Percentiles rank a stretch among this genome's conserved stretches.
phyloP scores from a whole-genome alignment of 2,329 filamentous ascomycete genomes.

The Beauveria medogensis region DNA sequence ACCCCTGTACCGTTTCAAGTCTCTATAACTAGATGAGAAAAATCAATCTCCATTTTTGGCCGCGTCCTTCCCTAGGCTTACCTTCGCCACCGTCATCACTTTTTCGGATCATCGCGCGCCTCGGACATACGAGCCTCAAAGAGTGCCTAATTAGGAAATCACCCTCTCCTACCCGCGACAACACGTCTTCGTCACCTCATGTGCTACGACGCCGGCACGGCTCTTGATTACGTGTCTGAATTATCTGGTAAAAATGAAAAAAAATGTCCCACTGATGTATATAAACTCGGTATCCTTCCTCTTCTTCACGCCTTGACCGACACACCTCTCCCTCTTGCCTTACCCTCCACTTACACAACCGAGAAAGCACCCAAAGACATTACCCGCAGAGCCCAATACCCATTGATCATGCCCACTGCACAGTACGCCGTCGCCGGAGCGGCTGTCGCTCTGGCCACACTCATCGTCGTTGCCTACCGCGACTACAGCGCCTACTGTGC shows the following conservation, averaged over 20 bases:
- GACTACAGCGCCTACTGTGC: slow-evolving; percentile 31
- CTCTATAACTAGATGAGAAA: background rate
- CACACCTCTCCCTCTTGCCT: background rate
- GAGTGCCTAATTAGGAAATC: background rate
- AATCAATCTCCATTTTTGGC: background rate
- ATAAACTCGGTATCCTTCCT: background rate
- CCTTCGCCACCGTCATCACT: background rate
- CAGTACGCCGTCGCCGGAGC: background rate
- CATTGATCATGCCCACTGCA: background rate
- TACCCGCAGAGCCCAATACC: background rate
- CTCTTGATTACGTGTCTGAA: background rate
- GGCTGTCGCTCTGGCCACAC: background rate
- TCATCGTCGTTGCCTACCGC: slow-evolving; percentile 10
- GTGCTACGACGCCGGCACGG: background rate
- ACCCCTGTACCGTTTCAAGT: background rate
- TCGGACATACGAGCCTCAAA: slow-evolving; percentile 2
- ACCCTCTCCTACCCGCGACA: background rate
- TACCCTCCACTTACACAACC: background rate
- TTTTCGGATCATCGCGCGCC: slow-evolving; percentile 1
- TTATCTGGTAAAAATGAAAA: background rate
- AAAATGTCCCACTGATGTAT: background rate
- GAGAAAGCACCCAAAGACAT: too few species aligned
- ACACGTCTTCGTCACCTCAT: background rate
- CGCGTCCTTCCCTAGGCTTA: background rate
- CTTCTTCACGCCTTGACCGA: background rate